phyloP scores from a whole-genome alignment of 306 rosid species.

The Spatholobus suberectus region DNA sequence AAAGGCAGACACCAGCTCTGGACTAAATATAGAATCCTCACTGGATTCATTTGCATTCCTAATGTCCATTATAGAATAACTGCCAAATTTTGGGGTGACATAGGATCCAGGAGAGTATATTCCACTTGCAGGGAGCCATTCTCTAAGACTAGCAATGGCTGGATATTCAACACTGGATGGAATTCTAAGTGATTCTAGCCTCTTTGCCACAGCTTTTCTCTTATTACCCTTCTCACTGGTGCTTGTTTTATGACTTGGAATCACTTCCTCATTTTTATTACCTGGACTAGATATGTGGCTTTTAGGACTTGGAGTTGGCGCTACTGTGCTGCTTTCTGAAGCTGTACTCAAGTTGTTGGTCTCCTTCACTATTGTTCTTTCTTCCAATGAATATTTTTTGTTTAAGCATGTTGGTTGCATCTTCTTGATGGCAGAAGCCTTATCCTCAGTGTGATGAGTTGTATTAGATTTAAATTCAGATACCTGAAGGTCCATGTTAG shows the following conservation, averaged over 20 bases:
- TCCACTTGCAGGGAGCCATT: conserved; percentile 48
- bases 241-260: conserved; percentile 29
- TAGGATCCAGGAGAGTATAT: conserved; percentile 53
- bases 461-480: conserved; percentile 9
- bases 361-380: conserved; percentile 35
- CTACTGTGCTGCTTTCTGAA: conserved; percentile 21
- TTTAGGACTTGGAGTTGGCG: conserved; percentile 16
- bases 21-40: conserved; percentile 49
- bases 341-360: neutral
- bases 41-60: conserved; percentile 37
- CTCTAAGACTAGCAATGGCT: conserved; percentile 51
- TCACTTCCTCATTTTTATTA: conserved; percentile 25
- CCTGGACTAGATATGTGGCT: conserved; percentile 22
- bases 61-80: conserved; percentile 37
- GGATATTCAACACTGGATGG: conserved; percentile 48
- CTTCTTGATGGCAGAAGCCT: conserved; percentile 34
- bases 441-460: conserved; percentile 22
- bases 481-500: conserved; percentile 20
- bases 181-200: conserved; percentile 53
- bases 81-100: conserved; percentile 63
- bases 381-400: conserved; percentile 10
- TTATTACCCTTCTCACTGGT: conserved; percentile 45
- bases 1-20: conserved; percentile 56
- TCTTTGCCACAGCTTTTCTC: conserved; percentile 52
- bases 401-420: conserved; percentile 28